phyloP scores from a whole-genome alignment of 306 rosid species.

The Fragaria iinumae region DNA sequence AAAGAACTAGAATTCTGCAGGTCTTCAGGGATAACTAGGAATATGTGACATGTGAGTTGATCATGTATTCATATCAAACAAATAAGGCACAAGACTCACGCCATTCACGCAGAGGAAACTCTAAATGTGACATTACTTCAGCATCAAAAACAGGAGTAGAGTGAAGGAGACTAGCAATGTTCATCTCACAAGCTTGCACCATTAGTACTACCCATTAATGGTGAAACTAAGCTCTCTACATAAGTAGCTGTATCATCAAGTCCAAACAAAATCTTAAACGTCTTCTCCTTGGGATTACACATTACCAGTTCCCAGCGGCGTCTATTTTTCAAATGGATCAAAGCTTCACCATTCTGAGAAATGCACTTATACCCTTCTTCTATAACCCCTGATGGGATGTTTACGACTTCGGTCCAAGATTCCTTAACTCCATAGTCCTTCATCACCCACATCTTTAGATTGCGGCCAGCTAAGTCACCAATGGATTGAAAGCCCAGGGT shows the following conservation, averaged over 20 bases:
- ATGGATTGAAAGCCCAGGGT: neutral
- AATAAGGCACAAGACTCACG: no score
- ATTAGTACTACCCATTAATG: neutral
- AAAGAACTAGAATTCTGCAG: no score
- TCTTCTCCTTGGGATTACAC: neutral
- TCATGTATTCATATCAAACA: no score
- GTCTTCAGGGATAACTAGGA: no score
- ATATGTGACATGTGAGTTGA: no score
- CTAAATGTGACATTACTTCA: neutral
- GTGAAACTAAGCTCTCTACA: neutral
- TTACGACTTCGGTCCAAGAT: neutral
- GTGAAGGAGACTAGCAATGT: neutral
- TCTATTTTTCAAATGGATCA: no score
- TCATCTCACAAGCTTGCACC: no score
- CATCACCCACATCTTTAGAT: neutral
- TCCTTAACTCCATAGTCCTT: neutral
- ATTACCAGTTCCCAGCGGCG: neutral
- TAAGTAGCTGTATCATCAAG: neutral
- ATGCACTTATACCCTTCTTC: neutral
- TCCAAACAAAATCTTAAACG: neutral
- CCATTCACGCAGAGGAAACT: neutral
- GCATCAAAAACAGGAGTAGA: neutral
- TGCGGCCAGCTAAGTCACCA: accelerated
- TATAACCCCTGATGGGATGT: neutral
- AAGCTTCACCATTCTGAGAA: neutral